Evolutionary conservation across 768 basidiomycete species (phyloP).

Genomic region (Hortiboletus campestris): DNA sequence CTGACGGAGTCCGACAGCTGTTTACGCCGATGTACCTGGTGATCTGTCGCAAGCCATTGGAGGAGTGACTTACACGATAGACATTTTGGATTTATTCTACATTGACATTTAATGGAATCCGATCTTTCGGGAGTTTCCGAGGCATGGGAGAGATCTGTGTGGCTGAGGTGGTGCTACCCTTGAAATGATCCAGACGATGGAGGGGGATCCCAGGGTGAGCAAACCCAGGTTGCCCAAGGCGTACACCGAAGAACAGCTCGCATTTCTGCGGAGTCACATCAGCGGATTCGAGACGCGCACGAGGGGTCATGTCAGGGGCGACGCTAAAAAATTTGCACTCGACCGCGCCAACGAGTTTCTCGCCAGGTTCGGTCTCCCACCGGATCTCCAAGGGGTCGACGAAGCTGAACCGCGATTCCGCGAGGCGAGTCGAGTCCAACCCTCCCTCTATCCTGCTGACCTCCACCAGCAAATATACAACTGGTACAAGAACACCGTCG

Average conservation of each 20-base stretch:
- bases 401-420: slow-evolving; percentile 61
- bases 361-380: slow-evolving; percentile 53
- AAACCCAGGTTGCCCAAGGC: slow-evolving; percentile 65
- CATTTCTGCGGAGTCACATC: slow-evolving; percentile 51
- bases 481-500: slow-evolving; percentile 72
- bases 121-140: slow-evolving; percentile 30
- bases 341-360: slow-evolving; percentile 64
- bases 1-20: slow-evolving; percentile 44
- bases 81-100: not conserved
- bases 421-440: slow-evolving; percentile 43
- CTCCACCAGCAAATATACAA: slow-evolving; percentile 60
- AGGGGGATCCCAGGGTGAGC: slow-evolving; percentile 60
- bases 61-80: not conserved
- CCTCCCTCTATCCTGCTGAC: not conserved
- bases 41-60: slow-evolving; percentile 51
- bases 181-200: slow-evolving; percentile 29
- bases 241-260: slow-evolving; percentile 62
- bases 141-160: slow-evolving; percentile 10
- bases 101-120: slow-evolving; percentile 18
- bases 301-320: slow-evolving; percentile 58
- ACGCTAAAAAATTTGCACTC: slow-evolving; percentile 68
- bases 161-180: slow-evolving; percentile 16
- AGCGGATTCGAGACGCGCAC: slow-evolving; percentile 59
- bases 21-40: slow-evolving; percentile 89
- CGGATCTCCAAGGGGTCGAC: slow-evolving; percentile 51